Base-by-base conservation (phyloP, 2,329 filamentous ascomycete species). In the Beauveria rudraprayagi region DNA sequence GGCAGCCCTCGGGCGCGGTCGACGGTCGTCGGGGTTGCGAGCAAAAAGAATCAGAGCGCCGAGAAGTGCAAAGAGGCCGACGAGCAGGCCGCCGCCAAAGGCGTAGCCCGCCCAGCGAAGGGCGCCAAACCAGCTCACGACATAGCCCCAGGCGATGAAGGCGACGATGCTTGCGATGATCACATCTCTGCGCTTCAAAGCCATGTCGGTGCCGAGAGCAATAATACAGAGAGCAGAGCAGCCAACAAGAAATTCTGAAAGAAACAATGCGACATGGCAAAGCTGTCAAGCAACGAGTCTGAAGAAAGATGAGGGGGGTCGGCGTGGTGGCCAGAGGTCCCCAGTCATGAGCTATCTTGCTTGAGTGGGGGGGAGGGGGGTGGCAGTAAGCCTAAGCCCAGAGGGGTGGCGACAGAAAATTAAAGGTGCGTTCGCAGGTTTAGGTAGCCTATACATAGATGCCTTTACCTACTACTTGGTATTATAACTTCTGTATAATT, bases 131-230 rank as follows among this genome's bases (percentile, higher is more conserved):
- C 89, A 95, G 77, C 89, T 87, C 67, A 91, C 87, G 63, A 88
- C 83, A 73, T 92, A 88, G 64, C 90, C 90, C 93, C 93, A 97
- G 72, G 91, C 88, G 72, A 97, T 79, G 75, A 96, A 91, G 73
- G 80, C 83, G 73, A 82, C 85, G 72, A 88, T 73, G 73, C 81
- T 83, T 73, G 86, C 85, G 75, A 89, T 74, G 72, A 85, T 80
- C 74, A 87, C 81, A 83, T 92, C 83, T 81, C 84, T 85, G 77
- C 85, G 84, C 80, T 85, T 84, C 78, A 91, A 80, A 81, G 84
- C 86, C 88, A 89, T 86, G 75, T 70, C 70, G 72, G 67, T 65
- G 67, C 67, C 68, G 66, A 66, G 67, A 24, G 54, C 22, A n/a
- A 16, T 28, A 34, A 40, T n/a, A 3, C 47, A 30, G 24, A 8